Percentiles rank a stretch among this genome's conserved stretches.
These are phyloP conservation scores for Naegleria lovaniensis DNA, from an alignment of 208 protist genomes.

Conservation along the genomic window DNA sequence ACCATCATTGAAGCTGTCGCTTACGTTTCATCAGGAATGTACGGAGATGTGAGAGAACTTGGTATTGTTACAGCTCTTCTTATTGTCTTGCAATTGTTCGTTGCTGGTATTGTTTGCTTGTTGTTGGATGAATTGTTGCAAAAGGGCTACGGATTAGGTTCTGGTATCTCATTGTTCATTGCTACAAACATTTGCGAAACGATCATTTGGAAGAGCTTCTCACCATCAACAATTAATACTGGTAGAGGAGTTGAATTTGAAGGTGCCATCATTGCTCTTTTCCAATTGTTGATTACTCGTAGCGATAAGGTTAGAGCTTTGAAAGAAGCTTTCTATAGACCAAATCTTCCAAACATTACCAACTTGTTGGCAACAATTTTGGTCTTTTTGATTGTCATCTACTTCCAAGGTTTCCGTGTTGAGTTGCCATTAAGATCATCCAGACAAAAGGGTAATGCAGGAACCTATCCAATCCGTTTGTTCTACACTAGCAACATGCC, in stretches of 20 bases:
- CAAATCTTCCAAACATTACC: slow-evolving; percentile 97
- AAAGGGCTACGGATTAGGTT: slow-evolving; percentile 98
- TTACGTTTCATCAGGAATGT: slow-evolving; percentile 97
- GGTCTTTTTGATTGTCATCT: slow-evolving; percentile 98
- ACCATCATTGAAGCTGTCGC: slow-evolving; percentile 92
- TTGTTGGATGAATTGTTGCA: slow-evolving; percentile 97
- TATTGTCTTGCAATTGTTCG: slow-evolving; percentile 97
- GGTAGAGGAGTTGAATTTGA: slow-evolving; percentile 96
- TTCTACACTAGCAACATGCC: slow-evolving; percentile 99
- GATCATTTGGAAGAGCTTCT: slow-evolving; percentile 99
- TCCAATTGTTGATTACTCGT: slow-evolving; percentile 93
- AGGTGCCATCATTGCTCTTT: slow-evolving; percentile 98
- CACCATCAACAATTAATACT: slow-evolving; percentile 94
- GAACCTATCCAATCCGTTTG: slow-evolving; percentile 98
- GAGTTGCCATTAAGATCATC: slow-evolving; percentile 85
- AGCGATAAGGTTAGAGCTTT: slow-evolving; percentile 94
- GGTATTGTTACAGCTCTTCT: slow-evolving; percentile 83
- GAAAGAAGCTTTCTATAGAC: slow-evolving; percentile 98
- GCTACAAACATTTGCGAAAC: slow-evolving; percentile 99
- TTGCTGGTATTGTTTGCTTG: slow-evolving; percentile 96
- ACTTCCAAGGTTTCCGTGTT: slow-evolving; percentile 99
- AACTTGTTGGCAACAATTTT: slow-evolving; percentile 98
- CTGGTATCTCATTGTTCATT: slow-evolving; percentile 99
- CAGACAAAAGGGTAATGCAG: slow-evolving; percentile 58
- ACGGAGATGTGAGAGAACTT: slow-evolving; percentile 92